A percentile compares a stretch with the other conserved stretches of the same genome.
These are phyloP conservation scores for Monosporascus sp. DNA, from an alignment of 2,329 filamentous ascomycete genomes.

Conservation along the genomic window DNA sequence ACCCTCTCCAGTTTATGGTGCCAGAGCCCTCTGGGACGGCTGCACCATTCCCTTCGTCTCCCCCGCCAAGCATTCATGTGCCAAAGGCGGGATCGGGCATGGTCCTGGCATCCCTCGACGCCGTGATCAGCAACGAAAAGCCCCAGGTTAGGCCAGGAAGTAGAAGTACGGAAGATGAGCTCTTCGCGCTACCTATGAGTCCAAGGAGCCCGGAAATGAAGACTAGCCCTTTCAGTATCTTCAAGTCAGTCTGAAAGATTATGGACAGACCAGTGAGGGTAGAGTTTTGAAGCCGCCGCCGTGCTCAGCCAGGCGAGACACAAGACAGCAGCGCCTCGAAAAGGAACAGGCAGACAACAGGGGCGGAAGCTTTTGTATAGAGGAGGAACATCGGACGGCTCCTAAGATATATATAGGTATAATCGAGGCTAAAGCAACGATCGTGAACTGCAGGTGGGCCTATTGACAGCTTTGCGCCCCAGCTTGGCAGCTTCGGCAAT, in stretches of 20 bases:
- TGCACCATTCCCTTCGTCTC: background rate
- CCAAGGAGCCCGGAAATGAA: constrained; percentile 82
- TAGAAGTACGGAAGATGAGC: constrained; percentile 64
- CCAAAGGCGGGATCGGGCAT: constrained; percentile 16
- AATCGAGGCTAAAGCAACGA: no score
- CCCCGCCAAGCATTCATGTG: background rate
- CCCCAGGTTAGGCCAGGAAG: constrained; percentile 19
- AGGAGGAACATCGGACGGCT: no score
- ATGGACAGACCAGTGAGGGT: background rate
- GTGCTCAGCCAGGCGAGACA: background rate
- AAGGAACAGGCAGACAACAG: no score
- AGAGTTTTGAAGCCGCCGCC: constrained; percentile 2
- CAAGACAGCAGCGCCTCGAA: no score
- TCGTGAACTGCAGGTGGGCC: no score
- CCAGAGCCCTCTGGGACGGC: constrained; percentile 30
- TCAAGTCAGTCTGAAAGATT: constrained; percentile 21
- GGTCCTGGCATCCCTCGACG: constrained; percentile 32
- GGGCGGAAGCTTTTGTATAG: no score
- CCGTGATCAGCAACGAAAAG: constrained; percentile 31
- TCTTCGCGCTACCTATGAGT: constrained; percentile 84
- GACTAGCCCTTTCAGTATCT: constrained; percentile 69
- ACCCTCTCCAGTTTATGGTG: constrained; percentile 5
- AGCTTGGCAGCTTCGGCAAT: no score
- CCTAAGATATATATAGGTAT: no score
- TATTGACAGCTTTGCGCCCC: no score